Evolutionary conservation across 1,284 basidiomycete species (phyloP).

Genomic region (Ceratobasidium sp.): DNA sequence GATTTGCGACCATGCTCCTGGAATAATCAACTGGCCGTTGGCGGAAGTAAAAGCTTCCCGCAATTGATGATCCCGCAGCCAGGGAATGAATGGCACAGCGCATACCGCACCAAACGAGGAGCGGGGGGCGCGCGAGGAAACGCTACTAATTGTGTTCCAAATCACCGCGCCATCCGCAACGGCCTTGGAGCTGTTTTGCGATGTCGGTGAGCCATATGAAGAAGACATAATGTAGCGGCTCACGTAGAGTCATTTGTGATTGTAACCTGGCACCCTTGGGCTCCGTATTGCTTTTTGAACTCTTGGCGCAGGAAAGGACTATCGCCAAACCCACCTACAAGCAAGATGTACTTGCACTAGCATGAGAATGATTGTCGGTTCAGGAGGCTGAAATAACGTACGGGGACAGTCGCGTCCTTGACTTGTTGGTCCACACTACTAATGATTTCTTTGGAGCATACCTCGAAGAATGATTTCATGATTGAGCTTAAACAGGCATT

Average conservation of each 20-base stretch:
- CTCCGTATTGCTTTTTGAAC: slow-evolving; percentile 16
- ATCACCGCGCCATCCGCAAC: slow-evolving; percentile 15
- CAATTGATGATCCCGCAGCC: not conserved
- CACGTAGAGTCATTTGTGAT: slow-evolving; percentile 38
- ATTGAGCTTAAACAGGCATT: not conserved
- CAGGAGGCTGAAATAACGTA: not conserved
- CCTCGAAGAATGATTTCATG: slow-evolving; percentile 8
- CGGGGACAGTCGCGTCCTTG: not conserved
- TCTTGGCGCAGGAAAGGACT: slow-evolving; percentile 28
- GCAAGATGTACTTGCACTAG: slow-evolving; percentile 27
- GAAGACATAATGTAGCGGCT: not conserved
- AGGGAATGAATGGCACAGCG: not conserved
- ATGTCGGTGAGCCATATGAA: not conserved
- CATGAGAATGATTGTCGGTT: not conserved
- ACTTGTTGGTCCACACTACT: not conserved
- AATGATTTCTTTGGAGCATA: not conserved
- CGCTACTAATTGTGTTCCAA: slow-evolving; percentile 5
- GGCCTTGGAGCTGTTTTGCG: not conserved
- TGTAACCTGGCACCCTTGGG: slow-evolving; percentile 15
- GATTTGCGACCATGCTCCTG: slow-evolving; percentile 22
- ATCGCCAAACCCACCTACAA: slow-evolving; percentile 40
- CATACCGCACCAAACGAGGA: slow-evolving; percentile 4
- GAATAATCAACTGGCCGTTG: not conserved
- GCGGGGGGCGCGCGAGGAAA: slow-evolving; percentile 1
- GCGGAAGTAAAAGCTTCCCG: not conserved